Base-by-base conservation (phyloP, 2,329 filamentous ascomycete genomes). In the Penicillium polonicum region DNA sequence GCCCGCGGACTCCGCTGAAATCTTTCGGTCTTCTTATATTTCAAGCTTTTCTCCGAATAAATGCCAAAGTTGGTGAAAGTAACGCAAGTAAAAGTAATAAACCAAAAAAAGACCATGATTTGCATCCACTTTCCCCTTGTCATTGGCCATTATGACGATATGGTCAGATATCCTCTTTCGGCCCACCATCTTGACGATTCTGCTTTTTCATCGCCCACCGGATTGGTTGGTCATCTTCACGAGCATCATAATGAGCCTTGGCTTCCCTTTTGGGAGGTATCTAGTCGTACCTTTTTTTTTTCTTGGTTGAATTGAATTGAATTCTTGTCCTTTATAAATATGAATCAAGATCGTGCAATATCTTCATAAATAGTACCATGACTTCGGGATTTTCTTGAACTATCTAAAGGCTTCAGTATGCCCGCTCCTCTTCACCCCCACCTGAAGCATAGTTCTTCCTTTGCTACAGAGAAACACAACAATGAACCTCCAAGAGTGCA, bases 341-440 rank as follows among this genome's bases (percentile, higher is more conserved):
- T 19, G 21, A 15, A 10, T 36, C 29, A 3, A 21, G 12, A 31
- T 43, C 48, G 23, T 31, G 15, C 41, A 33, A 41, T 43, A 36
- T n/a, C 33, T 21, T 23, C 44, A 48, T 17, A 29, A 21, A 23
- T n/a, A 44, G 13, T 48, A 54, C 15, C 49, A 55, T 48, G 31
- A 58, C 29, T n/a, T 36, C 52, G 3, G 27, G n/a, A 21, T 49
- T 17, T 48, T 55, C 29, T 31, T 44, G 10, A 52, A 50, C 23
- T 44, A 33, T 4, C 31, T 13, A 4, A 41, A 59, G 46, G 56
- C 50, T 25, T 63, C 46, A 52, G 55, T 23, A 71, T 72, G 68
- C 70, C 70, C 39, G 67, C 68, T 54, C 70, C 65, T 54, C 62
- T 71, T 36, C 55, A 64, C 23, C 61, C 65, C 42, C 67, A 62